Evolutionary conservation across 192 early-diverging fungal genomes (phyloP).

Genomic region (Dispira parvispora): DNA sequence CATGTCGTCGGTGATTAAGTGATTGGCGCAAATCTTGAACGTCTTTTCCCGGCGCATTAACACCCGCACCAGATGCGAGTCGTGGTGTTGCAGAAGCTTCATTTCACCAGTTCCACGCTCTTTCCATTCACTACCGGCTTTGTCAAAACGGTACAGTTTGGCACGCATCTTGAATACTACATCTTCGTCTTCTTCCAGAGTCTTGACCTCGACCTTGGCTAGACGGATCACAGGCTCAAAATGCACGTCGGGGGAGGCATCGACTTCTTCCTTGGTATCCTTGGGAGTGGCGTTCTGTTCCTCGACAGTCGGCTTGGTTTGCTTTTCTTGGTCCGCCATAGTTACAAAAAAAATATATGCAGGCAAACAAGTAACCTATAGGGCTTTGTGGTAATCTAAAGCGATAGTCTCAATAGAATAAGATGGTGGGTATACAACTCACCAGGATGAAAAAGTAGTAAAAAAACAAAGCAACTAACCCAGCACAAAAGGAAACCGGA

Average conservation of each 20-base stretch:
- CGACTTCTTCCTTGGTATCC: constrained; percentile 44
- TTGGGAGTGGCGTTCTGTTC: constrained; percentile 17
- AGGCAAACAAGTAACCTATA: neutral
- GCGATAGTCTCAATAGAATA: too few species aligned
- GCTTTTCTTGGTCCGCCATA: neutral
- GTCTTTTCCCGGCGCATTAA: constrained; percentile 99
- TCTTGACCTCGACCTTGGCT: constrained; percentile 83
- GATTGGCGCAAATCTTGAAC: constrained; percentile 98
- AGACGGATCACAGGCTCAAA: constrained; percentile 96
- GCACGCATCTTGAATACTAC: constrained; percentile 84
- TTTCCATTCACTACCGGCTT: constrained; percentile 89
- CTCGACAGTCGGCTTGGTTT: constrained; percentile 5
- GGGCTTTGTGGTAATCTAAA: neutral
- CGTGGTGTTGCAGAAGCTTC: constrained; percentile 88
- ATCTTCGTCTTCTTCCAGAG: constrained; percentile 90
- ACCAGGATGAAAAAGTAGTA: too few species aligned
- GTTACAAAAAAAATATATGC: neutral
- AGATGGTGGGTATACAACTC: too few species aligned
- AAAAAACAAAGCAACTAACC: too few species aligned
- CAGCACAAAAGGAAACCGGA: too few species aligned
- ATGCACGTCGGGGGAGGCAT: constrained; percentile 71
- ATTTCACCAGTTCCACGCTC: constrained; percentile 98
- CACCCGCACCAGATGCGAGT: constrained; percentile 75
- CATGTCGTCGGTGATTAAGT: constrained; percentile 80
- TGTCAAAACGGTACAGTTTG: constrained; percentile 97